phyloP scores from a whole-genome alignment of 495 filamentous ascomycete genomes.

The Tuber umbilicatum region DNA sequence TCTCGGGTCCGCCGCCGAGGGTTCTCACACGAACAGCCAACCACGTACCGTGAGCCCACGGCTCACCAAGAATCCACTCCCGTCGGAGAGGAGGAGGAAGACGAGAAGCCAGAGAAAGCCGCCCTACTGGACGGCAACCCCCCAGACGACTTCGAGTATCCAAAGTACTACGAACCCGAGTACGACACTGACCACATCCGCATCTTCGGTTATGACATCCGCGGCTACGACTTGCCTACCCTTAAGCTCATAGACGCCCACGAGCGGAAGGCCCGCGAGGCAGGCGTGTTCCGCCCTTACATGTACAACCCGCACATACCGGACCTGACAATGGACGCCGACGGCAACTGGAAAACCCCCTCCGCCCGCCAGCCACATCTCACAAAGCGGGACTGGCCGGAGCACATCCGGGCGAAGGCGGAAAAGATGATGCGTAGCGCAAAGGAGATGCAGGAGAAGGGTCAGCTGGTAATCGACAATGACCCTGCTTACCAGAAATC shows the following conservation, averaged over 20 bases:
- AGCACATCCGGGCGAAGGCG: constrained; percentile 39
- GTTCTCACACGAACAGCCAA: not conserved
- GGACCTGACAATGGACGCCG: not conserved
- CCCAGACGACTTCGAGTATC: not conserved
- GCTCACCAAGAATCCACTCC: not conserved
- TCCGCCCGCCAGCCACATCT: not conserved
- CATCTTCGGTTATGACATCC: not conserved
- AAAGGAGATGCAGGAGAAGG: constrained; percentile 43
- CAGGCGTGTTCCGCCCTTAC: not conserved
- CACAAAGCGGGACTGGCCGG: constrained; percentile 33
- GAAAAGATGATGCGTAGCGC: constrained; percentile 39
- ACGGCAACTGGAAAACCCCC: not conserved
- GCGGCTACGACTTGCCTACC: not conserved
- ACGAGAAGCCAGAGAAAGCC: not conserved
- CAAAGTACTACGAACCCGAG: not conserved
- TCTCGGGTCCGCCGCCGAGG: not conserved
- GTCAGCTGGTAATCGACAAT: constrained; percentile 40
- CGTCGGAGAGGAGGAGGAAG: not conserved
- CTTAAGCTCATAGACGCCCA: not conserved
- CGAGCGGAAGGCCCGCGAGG: not conserved
- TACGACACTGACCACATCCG: not conserved
- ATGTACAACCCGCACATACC: not conserved
- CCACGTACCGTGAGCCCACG: not conserved
- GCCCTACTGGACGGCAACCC: not conserved
- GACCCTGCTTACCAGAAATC: constrained; percentile 32